Percentiles rank a stretch among this genome's conserved stretches.
phyloP scores from a whole-genome alignment of 129 eudicot genomes.

The Centella asiatica region DNA sequence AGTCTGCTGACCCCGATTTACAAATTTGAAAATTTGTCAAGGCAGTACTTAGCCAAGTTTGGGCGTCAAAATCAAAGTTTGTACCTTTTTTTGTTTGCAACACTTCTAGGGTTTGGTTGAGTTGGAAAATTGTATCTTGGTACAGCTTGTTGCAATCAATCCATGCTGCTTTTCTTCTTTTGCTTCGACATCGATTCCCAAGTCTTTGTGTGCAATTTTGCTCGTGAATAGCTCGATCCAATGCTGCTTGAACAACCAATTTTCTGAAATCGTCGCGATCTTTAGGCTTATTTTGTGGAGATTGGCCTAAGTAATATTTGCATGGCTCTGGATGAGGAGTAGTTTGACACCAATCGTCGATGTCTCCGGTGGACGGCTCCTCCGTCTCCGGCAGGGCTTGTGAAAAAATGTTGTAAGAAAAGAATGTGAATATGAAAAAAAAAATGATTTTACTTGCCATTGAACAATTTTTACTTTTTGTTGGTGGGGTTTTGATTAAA shows the following conservation, averaged over 20 bases:
- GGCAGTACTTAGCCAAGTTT: constrained; percentile 16
- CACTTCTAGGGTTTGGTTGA: constrained; percentile 48
- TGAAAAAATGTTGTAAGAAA: not conserved
- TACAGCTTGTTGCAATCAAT: constrained; percentile 53
- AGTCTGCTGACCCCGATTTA: constrained; percentile 3
- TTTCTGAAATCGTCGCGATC: constrained; percentile 42
- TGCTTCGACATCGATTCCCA: constrained; percentile 31
- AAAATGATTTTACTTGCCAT: constrained; percentile 20
- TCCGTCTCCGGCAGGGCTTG: constrained; percentile 11
- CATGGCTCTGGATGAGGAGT: constrained; percentile 84
- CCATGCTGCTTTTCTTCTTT: constrained; percentile 36
- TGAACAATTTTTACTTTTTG: not conserved
- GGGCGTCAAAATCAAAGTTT: not conserved
- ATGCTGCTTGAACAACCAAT: constrained; percentile 35
- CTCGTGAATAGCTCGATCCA: constrained; percentile 43
- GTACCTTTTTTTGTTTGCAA: constrained; percentile 23
- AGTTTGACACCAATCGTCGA: constrained; percentile 50
- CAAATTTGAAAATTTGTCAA: constrained; percentile 8
- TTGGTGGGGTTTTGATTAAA: not conserved
- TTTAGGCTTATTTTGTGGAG: constrained; percentile 18
- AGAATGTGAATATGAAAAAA: not conserved
- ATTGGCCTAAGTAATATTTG: constrained; percentile 37
- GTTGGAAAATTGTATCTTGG: constrained; percentile 43
- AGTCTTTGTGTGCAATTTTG: constrained; percentile 27
- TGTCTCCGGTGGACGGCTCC: constrained; percentile 16